phyloP scores from a whole-genome alignment of 179 eudicot genomes.

The Silene noctiflora region DNA sequence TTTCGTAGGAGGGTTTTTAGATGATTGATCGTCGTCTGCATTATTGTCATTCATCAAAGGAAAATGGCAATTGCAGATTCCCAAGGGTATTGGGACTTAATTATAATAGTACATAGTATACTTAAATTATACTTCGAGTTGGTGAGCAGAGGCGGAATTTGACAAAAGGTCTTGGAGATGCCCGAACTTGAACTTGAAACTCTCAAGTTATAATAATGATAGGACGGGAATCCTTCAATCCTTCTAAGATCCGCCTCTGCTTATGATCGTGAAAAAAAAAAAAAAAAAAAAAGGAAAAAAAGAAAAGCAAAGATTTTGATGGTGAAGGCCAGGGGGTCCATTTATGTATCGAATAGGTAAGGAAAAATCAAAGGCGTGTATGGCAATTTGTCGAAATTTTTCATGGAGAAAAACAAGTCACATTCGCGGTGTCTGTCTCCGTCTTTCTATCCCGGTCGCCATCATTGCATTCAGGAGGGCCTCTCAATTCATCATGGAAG shows the following conservation, averaged over 20 bases:
- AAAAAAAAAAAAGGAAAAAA: slow-evolving; percentile 12
- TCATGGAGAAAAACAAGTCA: slow-evolving; percentile 24
- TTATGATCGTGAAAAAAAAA: neutral
- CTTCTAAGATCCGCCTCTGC: neutral
- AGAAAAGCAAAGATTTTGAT: neutral
- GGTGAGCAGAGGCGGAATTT: neutral
- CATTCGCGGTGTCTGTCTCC: slow-evolving; percentile 9
- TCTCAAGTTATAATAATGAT: too few species aligned
- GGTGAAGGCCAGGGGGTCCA: slow-evolving; percentile 16
- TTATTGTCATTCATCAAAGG: slow-evolving; percentile 29
- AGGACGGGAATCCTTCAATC: neutral
- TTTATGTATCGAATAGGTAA: neutral
- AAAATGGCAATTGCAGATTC: slow-evolving; percentile 61
- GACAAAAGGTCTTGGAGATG: neutral
- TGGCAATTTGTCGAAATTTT: slow-evolving; percentile 26
- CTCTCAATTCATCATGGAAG: slow-evolving; percentile 11
- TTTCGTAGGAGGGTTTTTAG: slow-evolving; percentile 43
- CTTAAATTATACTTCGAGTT: too few species aligned
- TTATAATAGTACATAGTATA: slow-evolving; percentile 5
- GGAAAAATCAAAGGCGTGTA: slow-evolving; percentile 4
- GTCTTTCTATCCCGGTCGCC: neutral
- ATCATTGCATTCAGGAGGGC: slow-evolving; percentile 7
- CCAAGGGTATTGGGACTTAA: slow-evolving; percentile 57
- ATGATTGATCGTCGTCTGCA: slow-evolving; percentile 34
- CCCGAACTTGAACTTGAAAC: neutral